Evolutionary conservation across 805 yeast species (phyloP).

Genomic region (Schizosaccharomyces japonicus): DNA sequence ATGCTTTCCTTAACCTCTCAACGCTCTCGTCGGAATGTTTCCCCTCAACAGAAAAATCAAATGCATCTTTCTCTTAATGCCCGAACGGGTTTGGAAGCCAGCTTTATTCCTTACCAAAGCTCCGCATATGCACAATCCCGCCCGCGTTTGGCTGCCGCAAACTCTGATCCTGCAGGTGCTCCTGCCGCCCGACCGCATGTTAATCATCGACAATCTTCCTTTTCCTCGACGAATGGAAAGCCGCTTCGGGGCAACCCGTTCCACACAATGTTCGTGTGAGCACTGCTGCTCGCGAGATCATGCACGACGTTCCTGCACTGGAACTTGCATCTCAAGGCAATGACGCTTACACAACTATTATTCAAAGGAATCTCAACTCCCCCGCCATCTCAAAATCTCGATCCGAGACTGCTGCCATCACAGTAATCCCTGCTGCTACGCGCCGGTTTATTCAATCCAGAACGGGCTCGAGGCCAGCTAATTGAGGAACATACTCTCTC

Average conservation of each 20-base stretch:
- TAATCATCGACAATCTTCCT: not conserved
- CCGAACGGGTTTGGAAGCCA: not conserved
- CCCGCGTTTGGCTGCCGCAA: too few species aligned
- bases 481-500: too few species aligned
- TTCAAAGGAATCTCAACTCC: not conserved
- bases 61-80: not conserved
- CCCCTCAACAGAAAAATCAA: not conserved
- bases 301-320: not conserved
- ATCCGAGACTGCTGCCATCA: not conserved
- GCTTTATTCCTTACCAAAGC: not conserved
- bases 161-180: not conserved
- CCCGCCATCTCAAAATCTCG: not conserved
- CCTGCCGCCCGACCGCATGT: not conserved
- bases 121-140: too few species aligned
- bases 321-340: not conserved
- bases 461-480: too few species aligned
- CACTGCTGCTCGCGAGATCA: not conserved
- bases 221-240: not conserved
- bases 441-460: too few species aligned
- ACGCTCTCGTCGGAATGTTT: not conserved
- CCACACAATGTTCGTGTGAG: not conserved
- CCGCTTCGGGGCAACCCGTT: not conserved
- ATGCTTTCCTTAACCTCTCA: not conserved
- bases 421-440: not conserved
- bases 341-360: not conserved